Percentiles rank a stretch among this genome's conserved stretches.
Evolutionary conservation across 768 basidiomycete genomes (phyloP).

Genomic region (Heimioporus sp.): DNA sequence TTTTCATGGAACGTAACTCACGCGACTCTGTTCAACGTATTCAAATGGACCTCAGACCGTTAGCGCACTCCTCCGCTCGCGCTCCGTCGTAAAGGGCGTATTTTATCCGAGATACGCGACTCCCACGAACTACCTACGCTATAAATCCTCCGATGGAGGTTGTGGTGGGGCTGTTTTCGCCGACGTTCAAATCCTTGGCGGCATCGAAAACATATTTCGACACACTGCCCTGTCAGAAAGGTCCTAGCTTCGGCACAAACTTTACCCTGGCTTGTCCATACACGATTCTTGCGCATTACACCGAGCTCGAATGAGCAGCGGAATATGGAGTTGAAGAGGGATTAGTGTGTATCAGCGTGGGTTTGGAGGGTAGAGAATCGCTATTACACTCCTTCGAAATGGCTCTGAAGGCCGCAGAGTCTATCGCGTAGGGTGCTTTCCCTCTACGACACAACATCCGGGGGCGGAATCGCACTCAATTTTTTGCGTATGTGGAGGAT

Average conservation of each 20-base stretch:
- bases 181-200: conserved; percentile 70
- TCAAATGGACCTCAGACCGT: conserved; percentile 71
- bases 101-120: conserved; percentile 89
- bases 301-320: conserved; percentile 90
- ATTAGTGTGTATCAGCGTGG: conserved; percentile 88
- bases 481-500: no score
- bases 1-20: conserved; percentile 98
- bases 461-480: no score
- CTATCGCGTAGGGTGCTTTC: conserved; percentile 9
- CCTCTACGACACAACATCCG: background rate
- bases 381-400: conserved; percentile 57
- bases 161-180: conserved; percentile 87
- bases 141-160: conserved; percentile 55
- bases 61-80: conserved; percentile 72
- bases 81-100: conserved; percentile 72
- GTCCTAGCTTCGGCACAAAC: conserved; percentile 91
- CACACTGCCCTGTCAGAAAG: conserved; percentile 78
- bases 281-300: conserved; percentile 87
- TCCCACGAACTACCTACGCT: conserved; percentile 65
- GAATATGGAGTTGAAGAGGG: conserved; percentile 80
- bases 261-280: conserved; percentile 95
- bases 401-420: conserved; percentile 77
- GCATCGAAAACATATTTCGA: conserved; percentile 86
- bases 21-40: conserved; percentile 84
- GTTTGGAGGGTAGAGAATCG: conserved; percentile 68